Evolutionary conservation across 2,329 filamentous ascomycete genomes (phyloP), one percentile per base, ranked within the genome.

Genomic region (Xylaria sp.): DNA sequence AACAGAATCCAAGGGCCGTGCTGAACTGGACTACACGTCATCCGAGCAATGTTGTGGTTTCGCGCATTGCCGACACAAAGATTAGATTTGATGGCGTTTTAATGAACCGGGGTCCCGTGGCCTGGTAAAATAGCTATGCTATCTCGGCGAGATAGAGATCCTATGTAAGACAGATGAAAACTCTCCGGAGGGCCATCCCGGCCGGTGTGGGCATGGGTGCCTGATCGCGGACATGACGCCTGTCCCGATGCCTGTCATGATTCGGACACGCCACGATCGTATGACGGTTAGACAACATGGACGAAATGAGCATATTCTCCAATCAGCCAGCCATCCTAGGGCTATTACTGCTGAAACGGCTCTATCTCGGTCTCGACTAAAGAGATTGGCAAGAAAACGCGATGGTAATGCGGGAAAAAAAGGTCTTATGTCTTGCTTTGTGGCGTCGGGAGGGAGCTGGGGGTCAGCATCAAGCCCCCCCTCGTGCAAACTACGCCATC

Each of bases 231-330:
- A 55, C 65, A 67, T 64, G 47, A 67, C 48, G 60, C 65, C 60
- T 67, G 60, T 64, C 62, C 53, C 48, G 48, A 55, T 54, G 48
- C 9, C 19, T 48, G 39, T 8, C 24, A 32, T 50, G n/a, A 14
- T 36, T 45, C 39, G 17, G 55, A 67, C 65, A 67, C 65, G 65
- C 60, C 65, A 67, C 19, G 60, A 60, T 64, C 65, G 61, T 67
- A 67, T 67, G 65, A 67, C 65, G n/a, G 65, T 19, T 32, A 32
- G 50, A 53, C 50, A 53, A 21, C 50, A 24, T 27, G 47, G 11
- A 27, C 14, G 24, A 45, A 54, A 30, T 53, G 34, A 12, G 36
- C 19, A 6, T 17, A 47, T 17, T 36, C 59, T 30, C 19, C 39
- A 2, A 27, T 12, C 19, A 50, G 19, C 7, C 9, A 12, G 47